Percentiles rank a stretch among this genome's conserved stretches.
Conservation (phyloP, 352 stramenopile species). For the Bremia lactucae region DNA sequence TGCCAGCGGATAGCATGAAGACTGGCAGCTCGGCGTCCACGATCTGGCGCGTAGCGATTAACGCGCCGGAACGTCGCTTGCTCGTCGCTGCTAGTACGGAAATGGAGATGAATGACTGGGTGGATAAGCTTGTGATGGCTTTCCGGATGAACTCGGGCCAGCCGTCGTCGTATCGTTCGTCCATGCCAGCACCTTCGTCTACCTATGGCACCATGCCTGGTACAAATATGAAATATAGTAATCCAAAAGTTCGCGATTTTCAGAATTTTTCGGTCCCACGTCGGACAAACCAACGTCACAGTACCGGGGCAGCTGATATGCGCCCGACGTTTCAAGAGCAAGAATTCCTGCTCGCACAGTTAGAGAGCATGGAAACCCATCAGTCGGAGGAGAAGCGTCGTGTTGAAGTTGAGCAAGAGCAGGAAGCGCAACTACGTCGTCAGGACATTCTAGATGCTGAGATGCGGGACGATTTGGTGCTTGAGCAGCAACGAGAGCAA, state of each 20-base stretch:
- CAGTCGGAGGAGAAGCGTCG: conserved; percentile 7
- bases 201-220: conserved; percentile 1
- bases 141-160: conserved; percentile 50
- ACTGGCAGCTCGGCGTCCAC: conserved; percentile 54
- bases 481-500: conserved; percentile 16
- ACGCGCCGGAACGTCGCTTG: conserved; percentile 42
- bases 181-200: conserved; percentile 14
- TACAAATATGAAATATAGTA: conserved; percentile 6
- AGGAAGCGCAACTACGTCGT: conserved; percentile 1
- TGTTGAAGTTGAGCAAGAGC: neutral
- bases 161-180: conserved; percentile 18
- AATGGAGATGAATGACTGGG: conserved; percentile 83
- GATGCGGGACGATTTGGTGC: conserved; percentile 14
- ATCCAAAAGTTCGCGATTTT: conserved; percentile 52
- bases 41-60: conserved; percentile 74
- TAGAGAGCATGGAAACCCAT: conserved; percentile 18
- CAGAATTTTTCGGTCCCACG: conserved; percentile 66
- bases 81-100: conserved; percentile 61
- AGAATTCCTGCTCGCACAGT: conserved; percentile 14
- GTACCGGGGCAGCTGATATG: conserved; percentile 27
- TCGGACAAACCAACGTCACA: conserved; percentile 32
- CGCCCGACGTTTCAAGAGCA: conserved; percentile 25
- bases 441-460: conserved; percentile 12
- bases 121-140: conserved; percentile 57
- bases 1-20: conserved; percentile 69